phyloP scores from a whole-genome alignment of 192 early-diverging fungal genomes.

The Haplosporangium gracile region DNA sequence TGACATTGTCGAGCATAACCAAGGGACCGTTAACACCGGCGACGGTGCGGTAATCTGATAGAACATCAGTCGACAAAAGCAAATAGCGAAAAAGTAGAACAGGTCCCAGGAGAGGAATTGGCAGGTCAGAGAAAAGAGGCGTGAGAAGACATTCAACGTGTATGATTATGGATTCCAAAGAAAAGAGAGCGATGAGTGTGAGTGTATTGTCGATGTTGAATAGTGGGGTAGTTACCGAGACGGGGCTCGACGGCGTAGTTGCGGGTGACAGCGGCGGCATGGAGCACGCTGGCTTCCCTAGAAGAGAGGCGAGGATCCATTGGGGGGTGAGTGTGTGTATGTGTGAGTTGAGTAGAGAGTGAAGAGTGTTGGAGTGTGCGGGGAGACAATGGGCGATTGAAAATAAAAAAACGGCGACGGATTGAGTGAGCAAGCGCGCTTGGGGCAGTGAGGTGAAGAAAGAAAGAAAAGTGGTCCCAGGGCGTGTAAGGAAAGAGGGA shows the following conservation, averaged over 20 bases:
- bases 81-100: background rate
- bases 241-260: constrained; percentile 89
- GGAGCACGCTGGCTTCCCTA: constrained; percentile 81
- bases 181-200: constrained; percentile 4
- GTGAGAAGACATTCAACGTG: background rate
- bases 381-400: background rate
- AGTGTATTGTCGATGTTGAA: background rate
- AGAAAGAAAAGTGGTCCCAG: background rate
- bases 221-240: constrained; percentile 72
- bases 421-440: constrained; percentile 9
- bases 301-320: constrained; percentile 57
- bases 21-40: constrained; percentile 98
- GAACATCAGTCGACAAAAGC: background rate
- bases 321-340: background rate
- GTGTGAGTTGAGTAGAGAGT: constrained; percentile 2
- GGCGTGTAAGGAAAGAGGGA: background rate
- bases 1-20: constrained; percentile 98
- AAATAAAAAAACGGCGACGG: background rate
- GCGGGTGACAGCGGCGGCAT: constrained; percentile 89
- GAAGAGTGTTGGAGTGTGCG: background rate
- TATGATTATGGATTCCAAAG: constrained; percentile 12
- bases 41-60: constrained; percentile 95
- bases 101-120: background rate
- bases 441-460: background rate
- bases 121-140: constrained; percentile 1